Evolutionary conservation across 305 asterid species (phyloP).

Genomic region (Fraxinus albicans): DNA sequence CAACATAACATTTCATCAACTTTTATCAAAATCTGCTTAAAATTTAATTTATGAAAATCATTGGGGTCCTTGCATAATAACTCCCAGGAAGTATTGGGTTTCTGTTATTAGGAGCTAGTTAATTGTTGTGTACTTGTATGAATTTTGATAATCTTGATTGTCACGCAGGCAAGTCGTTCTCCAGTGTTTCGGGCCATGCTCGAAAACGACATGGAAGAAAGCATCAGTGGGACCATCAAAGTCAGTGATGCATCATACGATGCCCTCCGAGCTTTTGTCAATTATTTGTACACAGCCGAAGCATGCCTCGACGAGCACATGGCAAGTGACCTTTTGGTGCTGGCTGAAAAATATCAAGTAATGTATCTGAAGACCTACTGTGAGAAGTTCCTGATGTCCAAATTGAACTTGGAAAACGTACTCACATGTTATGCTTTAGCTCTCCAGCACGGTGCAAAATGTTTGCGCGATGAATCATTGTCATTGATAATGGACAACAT

Average conservation of each 20-base stretch:
- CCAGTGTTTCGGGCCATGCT: constrained; percentile 92
- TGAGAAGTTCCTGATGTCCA: constrained; percentile 73
- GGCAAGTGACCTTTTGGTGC: constrained; percentile 80
- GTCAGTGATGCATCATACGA: constrained; percentile 77
- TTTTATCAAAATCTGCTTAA: too few species aligned
- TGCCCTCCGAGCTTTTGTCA: constrained; percentile 69
- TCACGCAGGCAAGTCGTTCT: constrained; percentile 58
- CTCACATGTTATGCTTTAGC: constrained; percentile 76
- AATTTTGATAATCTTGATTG: constrained; percentile 11
- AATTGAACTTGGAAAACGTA: constrained; percentile 74
- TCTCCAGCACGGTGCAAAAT: constrained; percentile 75
- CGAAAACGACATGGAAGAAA: constrained; percentile 86
- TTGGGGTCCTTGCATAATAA: background rate
- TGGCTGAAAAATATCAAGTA: constrained; percentile 91
- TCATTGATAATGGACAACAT: constrained; percentile 75
- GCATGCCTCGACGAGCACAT: constrained; percentile 71
- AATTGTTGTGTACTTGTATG: background rate
- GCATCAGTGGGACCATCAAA: constrained; percentile 79
- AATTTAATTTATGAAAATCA: background rate
- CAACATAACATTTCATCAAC: too few species aligned
- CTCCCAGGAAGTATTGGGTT: background rate
- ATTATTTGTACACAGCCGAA: constrained; percentile 82
- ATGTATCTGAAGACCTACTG: constrained; percentile 81
- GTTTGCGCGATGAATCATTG: constrained; percentile 67
- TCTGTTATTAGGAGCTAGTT: background rate